Percentiles rank a stretch among this genome's conserved stretches.
phyloP scores from a whole-genome alignment of 306 rosid genomes.

The Mimosa bimucronata region DNA sequence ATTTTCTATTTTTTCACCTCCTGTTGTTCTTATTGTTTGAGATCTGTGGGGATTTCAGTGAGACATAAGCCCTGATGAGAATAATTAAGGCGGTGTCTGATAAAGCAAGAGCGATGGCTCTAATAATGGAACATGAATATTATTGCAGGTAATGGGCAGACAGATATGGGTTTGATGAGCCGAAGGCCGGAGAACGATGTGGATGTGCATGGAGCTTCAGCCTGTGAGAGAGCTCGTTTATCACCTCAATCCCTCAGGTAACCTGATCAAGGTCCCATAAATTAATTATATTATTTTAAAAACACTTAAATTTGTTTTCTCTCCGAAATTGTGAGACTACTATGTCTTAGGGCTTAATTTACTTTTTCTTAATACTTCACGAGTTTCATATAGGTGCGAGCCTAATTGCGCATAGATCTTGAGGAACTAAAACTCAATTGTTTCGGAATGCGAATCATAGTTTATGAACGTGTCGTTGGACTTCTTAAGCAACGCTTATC shows the following conservation, averaged over 20 bases:
- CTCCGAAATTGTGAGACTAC: neutral
- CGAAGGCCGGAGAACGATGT: conserved; percentile 41
- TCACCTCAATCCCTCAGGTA: conserved; percentile 43
- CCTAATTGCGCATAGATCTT: conserved; percentile 36
- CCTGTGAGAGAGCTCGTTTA: conserved; percentile 37
- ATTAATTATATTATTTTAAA: neutral
- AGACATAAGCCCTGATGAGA: conserved; percentile 46
- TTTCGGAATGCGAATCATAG: neutral
- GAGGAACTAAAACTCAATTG: conserved; percentile 36
- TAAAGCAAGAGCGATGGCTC: conserved; percentile 46
- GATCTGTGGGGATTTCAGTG: conserved; percentile 45
- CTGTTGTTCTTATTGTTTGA: conserved; percentile 59
- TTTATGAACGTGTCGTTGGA: neutral
- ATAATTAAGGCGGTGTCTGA: conserved; percentile 53
- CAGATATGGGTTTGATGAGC: conserved; percentile 47
- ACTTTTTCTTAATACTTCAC: neutral
- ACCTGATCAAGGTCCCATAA: conserved; percentile 4
- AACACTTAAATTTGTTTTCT: neutral
- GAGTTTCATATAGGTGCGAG: conserved; percentile 27
- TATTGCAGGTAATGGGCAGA: conserved; percentile 62
- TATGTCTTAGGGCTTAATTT: conserved; percentile 30
- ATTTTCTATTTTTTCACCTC: conserved; percentile 32
- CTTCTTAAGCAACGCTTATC: neutral
- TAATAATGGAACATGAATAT: conserved; percentile 34
- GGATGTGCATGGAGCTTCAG: conserved; percentile 42